These are phyloP conservation scores for Dysphania ambrosioides DNA, from an alignment of 148 eudicot species.

Conservation along the genomic window DNA sequence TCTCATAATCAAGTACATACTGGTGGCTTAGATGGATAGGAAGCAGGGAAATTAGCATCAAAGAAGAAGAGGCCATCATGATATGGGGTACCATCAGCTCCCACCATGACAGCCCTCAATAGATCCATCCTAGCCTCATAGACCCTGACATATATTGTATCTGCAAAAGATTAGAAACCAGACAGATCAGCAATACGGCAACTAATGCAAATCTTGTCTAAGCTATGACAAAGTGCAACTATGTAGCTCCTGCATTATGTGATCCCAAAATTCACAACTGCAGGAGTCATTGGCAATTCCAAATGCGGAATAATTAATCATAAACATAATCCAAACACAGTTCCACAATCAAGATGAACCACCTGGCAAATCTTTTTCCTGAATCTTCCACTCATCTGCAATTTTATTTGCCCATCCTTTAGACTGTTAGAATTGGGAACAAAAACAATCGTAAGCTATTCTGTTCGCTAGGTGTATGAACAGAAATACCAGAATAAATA, in stretches of 20 bases:
- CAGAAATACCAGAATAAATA: slow-evolving; percentile 13
- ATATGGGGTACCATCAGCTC: slow-evolving; percentile 90
- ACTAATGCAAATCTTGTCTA: not conserved
- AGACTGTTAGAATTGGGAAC: slow-evolving; percentile 42
- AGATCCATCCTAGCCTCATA: slow-evolving; percentile 84
- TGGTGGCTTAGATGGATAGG: slow-evolving; percentile 70
- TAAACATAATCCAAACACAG: slow-evolving; percentile 4
- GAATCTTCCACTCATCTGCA: slow-evolving; percentile 83
- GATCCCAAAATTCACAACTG: not conserved
- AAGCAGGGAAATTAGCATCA: slow-evolving; percentile 54
- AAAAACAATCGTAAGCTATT: slow-evolving; percentile 14
- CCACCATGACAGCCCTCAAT: slow-evolving; percentile 75
- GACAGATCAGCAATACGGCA: not conserved
- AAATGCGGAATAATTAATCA: not conserved
- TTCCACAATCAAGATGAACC: slow-evolving; percentile 19
- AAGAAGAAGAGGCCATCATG: slow-evolving; percentile 93
- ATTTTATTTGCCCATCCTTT: slow-evolving; percentile 67
- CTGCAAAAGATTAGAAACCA: slow-evolving; percentile 31
- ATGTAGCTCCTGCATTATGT: not conserved
- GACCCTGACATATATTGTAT: slow-evolving; percentile 68
- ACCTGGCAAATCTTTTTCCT: slow-evolving; percentile 85
- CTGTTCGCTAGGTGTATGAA: not conserved
- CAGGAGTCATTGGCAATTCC: not conserved
- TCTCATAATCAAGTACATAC: slow-evolving; percentile 38
- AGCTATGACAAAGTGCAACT: not conserved